Conservation (phyloP, 2,329 filamentous ascomycete genomes). For the Pestalotiopsis sp. region DNA sequence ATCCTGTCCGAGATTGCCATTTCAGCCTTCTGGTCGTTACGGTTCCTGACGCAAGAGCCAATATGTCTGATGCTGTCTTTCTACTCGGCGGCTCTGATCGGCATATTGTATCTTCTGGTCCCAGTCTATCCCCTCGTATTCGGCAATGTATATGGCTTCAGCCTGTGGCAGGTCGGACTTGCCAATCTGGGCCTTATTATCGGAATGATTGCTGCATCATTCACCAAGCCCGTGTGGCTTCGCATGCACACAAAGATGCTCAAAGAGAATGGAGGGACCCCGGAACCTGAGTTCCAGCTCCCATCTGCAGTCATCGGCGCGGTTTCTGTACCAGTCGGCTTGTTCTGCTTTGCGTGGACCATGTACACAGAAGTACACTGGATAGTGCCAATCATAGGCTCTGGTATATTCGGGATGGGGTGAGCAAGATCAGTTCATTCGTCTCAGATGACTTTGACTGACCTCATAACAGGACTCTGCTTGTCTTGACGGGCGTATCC, state of each 20-base stretch:
- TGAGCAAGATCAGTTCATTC: conserved; percentile 30
- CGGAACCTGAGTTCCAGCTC: conserved; percentile 63
- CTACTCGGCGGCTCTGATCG: conserved; percentile 79
- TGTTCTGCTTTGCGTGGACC: conserved; percentile 70
- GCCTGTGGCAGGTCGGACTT: conserved; percentile 55
- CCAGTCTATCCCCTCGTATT: conserved; percentile 69
- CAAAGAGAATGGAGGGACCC: conserved; percentile 23
- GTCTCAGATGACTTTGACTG: background rate
- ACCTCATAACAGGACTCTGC: conserved; percentile 28
- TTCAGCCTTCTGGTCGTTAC: conserved; percentile 68
- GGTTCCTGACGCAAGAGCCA: conserved; percentile 77
- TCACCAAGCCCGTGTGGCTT: background rate
- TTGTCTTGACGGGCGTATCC: conserved; percentile 52
- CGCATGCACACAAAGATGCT: conserved; percentile 30
- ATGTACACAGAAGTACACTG: conserved; percentile 50
- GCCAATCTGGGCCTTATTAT: conserved; percentile 66
- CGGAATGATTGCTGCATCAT: conserved; percentile 54
- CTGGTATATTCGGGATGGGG: conserved; percentile 31
- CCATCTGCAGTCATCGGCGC: conserved; percentile 59
- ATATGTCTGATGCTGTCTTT: conserved; percentile 72
- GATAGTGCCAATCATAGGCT: conserved; percentile 37
- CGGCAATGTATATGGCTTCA: conserved; percentile 58
- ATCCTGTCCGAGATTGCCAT: conserved; percentile 59
- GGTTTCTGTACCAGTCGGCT: conserved; percentile 56
- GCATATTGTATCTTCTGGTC: conserved; percentile 88